Evolutionary conservation across 805 yeast species (phyloP), one percentile per base, ranked within the genome.

Genomic region (Candida ficus): DNA sequence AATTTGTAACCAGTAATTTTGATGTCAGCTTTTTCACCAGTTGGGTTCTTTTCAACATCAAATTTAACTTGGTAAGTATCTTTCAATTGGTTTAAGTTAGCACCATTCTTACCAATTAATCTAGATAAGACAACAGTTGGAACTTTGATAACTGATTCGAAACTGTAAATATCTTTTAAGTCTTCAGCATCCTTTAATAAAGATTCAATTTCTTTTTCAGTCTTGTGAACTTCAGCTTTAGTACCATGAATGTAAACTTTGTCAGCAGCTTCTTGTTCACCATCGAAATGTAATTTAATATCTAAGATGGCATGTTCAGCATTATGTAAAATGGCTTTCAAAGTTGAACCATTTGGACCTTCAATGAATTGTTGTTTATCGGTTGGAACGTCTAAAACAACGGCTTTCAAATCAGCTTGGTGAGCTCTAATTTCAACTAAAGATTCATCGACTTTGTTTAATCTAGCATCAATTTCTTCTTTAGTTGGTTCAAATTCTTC

Each of bases 51-150:
- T 38, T 75, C 77, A 39, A 88, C 80, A 54, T 90, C 95, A 46
- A 93, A 72, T 50, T 73, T 75, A 49, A 85, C 87, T 35, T 80
- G 87, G 53, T 70, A 87, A 54, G 84, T 83, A 9, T 83, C 86
- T 47, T 83, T 73, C 45, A 88, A 61, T 37, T 75, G 67, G 50
- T 76, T 75, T 56, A 93, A 65, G 57, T 79, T 78, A 32, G 86
- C 66, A 41, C 99, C 99, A 45, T 78, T 84, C 58, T 83, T 84
- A 50, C 99, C 99, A 61, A 93, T 88, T 39, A 95, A 70, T 63
- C 93, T 80, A 22, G 93, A 74, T 44, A 91, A 67, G 35, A 78
- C 75, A 38, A 70, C 65, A 3, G 78, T 62, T 46, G 96, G 95
- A 57, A 88, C 79, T 23, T 68, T 70, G 39, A 82, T 57, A 29